Base-by-base conservation (phyloP, 345 rosid species). In the Tarenaya hassleriana region DNA sequence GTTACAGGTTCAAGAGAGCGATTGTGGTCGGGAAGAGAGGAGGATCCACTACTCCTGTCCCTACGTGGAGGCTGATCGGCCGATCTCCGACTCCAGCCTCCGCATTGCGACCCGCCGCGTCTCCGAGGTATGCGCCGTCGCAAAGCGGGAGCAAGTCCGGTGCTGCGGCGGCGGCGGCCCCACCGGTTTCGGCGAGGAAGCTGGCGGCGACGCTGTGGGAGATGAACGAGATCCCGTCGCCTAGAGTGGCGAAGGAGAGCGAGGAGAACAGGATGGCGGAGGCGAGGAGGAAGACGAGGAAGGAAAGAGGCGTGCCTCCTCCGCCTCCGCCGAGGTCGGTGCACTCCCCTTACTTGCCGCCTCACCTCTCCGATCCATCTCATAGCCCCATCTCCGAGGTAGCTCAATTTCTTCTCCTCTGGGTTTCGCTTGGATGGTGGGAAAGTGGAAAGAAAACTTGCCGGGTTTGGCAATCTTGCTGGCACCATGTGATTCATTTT, bases 141-240 rank as follows among this genome's bases (percentile, higher is more conserved):
- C 72, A 52, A 33, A 67, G 68, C 17, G 85, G 82, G 48, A 82
- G 69, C 58, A 61, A 50, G 69, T 56, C 40, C 57, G 60, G 70
- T 55, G 70, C 69, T 46, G 61, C 64, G 66, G 58, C 73, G 35
- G 72, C 58, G 45, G 53, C 58, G 18, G 71, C 68, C 44, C 68
- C 67, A 61, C 98, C 91, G 7, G 88, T 88, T 45, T 92, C 98
- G 1, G 98, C 94, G 7, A 76, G 98, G 79, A 92, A 92, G 67
- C 73, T 92, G 50, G 98, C 97, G 11, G 98, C 98, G 1, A 88
- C 96, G 15, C 68, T 92, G 50, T 92, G 98, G 98, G 98, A 88
- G 73, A 81, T 92, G 95, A 92, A 92, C 47, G 95, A 81, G 82
- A 79, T 85, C 70, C 97, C 96, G 45, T 83, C 94, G 7, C 85